These are phyloP conservation scores for Choanephora cucurbitarum DNA, from an alignment of 371 early-diverging fungal species.

Conservation along the genomic window DNA sequence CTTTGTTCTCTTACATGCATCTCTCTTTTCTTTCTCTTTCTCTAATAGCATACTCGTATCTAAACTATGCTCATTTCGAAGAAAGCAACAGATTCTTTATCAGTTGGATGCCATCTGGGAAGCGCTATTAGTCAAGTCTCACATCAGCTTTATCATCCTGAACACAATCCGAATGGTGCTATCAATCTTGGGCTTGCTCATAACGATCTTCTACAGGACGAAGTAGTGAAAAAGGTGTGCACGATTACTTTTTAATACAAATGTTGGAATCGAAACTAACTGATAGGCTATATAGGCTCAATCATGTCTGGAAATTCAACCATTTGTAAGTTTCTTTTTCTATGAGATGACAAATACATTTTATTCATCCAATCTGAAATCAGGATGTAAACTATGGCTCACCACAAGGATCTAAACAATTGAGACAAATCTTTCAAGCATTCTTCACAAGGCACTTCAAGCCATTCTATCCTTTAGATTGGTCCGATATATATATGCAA, in stretches of 20 bases:
- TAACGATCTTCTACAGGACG: constrained; percentile 59
- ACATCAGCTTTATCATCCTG: constrained; percentile 16
- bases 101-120: constrained; percentile 11
- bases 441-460: constrained; percentile 43
- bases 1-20: too few species aligned
- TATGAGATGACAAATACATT: background rate
- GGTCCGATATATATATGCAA: constrained; percentile 57
- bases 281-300: background rate
- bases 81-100: constrained; percentile 12
- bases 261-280: background rate
- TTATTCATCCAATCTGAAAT: background rate
- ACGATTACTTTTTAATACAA: background rate
- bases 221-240: constrained; percentile 50
- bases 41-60: too few species aligned
- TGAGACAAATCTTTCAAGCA: too few species aligned
- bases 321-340: constrained; percentile 7
- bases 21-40: too few species aligned
- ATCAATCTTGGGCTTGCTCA: constrained; percentile 78
- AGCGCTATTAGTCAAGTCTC: background rate
- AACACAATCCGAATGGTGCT: constrained; percentile 58
- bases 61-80: constrained; percentile 2
- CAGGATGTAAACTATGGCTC: constrained; percentile 32
- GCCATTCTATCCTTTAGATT: constrained; percentile 41
- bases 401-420: too few species aligned
- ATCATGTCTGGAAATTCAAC: constrained; percentile 10